phyloP scores from a whole-genome alignment of 345 rosid genomes.

The Pseudoturritis turrita region DNA sequence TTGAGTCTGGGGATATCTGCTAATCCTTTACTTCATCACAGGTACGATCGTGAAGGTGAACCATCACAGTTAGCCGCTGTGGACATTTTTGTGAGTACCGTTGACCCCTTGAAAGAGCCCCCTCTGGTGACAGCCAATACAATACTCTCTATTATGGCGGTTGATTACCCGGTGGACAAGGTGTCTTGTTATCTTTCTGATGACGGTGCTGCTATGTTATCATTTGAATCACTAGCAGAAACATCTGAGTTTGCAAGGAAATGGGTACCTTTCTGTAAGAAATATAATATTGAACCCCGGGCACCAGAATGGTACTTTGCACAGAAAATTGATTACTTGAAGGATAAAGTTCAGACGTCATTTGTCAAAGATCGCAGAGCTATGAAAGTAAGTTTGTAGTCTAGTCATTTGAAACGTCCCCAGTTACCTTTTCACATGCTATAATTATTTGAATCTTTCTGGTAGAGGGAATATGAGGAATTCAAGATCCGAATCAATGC shows the following conservation, averaged over 20 bases:
- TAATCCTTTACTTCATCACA: constrained; percentile 16
- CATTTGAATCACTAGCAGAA: constrained; percentile 85
- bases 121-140: constrained; percentile 96
- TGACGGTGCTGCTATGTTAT: constrained; percentile 96
- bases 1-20: neutral
- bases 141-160: constrained; percentile 84
- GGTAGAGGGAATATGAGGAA: constrained; percentile 93
- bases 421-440: neutral
- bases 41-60: constrained; percentile 90
- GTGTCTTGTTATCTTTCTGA: constrained; percentile 92
- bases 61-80: constrained; percentile 87
- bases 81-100: constrained; percentile 96
- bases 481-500: constrained; percentile 82
- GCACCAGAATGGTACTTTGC: constrained; percentile 96
- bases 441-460: constrained; percentile 7
- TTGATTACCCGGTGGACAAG: constrained; percentile 94
- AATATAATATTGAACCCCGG: constrained; percentile 79
- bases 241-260: constrained; percentile 92
- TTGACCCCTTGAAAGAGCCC: constrained; percentile 93
- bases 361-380: constrained; percentile 98
- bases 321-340: constrained; percentile 82
- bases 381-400: constrained; percentile 61
- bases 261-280: constrained; percentile 94
- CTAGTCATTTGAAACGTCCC: neutral
- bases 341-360: constrained; percentile 88